A percentile compares a stretch with the other conserved stretches of the same genome.
These are phyloP conservation scores for Diplosphaera chodatii DNA, from an alignment of 139 green algal species.

Conservation along the genomic window DNA sequence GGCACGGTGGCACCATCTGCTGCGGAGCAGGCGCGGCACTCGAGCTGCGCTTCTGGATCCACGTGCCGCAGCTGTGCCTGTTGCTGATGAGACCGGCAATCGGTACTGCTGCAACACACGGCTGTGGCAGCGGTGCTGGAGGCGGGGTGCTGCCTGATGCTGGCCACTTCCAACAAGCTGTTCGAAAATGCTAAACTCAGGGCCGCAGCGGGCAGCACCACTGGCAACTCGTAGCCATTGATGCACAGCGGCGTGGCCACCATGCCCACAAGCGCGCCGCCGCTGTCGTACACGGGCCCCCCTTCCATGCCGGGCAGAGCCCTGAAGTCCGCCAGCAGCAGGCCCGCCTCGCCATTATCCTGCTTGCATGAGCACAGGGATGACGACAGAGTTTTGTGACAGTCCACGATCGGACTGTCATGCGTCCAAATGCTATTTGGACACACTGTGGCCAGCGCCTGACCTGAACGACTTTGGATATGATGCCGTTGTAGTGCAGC, in stretches of 20 bases:
- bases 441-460: no score
- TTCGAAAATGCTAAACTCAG: not conserved
- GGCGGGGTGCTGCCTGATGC: not conserved
- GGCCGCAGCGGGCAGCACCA: slow-evolving; percentile 8
- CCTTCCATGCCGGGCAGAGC: slow-evolving; percentile 68
- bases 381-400: no score
- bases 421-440: no score
- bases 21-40: no score
- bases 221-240: slow-evolving; percentile 15
- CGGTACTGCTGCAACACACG: not conserved
- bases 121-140: no score
- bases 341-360: not conserved
- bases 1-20: no score
- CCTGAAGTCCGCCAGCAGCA: slow-evolving; percentile 47
- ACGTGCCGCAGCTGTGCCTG: not conserved
- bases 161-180: slow-evolving; percentile 11
- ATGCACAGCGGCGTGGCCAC: slow-evolving; percentile 38
- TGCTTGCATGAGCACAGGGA: no score
- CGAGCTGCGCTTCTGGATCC: no score
- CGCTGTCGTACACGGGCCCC: slow-evolving; percentile 15
- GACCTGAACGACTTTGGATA: not conserved
- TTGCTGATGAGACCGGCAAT: not conserved
- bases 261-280: slow-evolving; percentile 29
- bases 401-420: no score
- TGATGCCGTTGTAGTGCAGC: not conserved